phyloP scores from a whole-genome alignment of 352 stramenopile genomes.

The Globisporangium acanthophoron region DNA sequence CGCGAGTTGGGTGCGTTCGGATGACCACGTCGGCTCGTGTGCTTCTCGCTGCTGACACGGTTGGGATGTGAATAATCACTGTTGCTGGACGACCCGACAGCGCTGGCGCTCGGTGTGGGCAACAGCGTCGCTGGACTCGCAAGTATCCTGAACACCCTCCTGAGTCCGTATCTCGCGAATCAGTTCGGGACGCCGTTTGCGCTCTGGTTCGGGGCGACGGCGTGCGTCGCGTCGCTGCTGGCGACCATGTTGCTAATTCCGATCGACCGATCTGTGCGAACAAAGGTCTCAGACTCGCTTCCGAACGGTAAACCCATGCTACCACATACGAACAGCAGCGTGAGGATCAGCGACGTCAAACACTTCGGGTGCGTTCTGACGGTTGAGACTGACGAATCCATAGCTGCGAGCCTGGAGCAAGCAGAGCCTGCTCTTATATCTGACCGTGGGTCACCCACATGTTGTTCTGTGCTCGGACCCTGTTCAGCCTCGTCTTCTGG shows the following conservation, averaged over 20 bases:
- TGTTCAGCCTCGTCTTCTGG: slow-evolving; percentile 48
- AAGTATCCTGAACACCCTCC: slow-evolving; percentile 74
- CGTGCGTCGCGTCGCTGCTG: slow-evolving; percentile 41
- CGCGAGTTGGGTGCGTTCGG: slow-evolving; percentile 45
- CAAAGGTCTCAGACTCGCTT: slow-evolving; percentile 16
- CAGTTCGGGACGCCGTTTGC: slow-evolving; percentile 38
- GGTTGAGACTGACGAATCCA: neutral
- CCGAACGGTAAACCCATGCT: slow-evolving; percentile 26
- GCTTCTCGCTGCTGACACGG: neutral
- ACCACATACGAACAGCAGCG: slow-evolving; percentile 1
- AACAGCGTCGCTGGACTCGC: slow-evolving; percentile 65
- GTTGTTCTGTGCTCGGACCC: neutral
- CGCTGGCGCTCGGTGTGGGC: slow-evolving; percentile 76
- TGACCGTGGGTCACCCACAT: neutral
- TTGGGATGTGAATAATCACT: neutral
- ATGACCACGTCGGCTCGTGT: neutral
- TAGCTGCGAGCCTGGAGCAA: neutral
- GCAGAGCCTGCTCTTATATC: neutral
- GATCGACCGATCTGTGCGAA: slow-evolving; percentile 35
- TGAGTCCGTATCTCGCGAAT: slow-evolving; percentile 65
- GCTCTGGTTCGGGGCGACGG: slow-evolving; percentile 56
- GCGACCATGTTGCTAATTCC: slow-evolving; percentile 41
- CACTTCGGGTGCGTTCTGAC: slow-evolving; percentile 26
- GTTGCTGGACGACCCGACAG: slow-evolving; percentile 11
- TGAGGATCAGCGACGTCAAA: slow-evolving; percentile 35